Base-by-base conservation (phyloP, 2,329 filamentous ascomycete species). In the Claviceps sp. region DNA sequence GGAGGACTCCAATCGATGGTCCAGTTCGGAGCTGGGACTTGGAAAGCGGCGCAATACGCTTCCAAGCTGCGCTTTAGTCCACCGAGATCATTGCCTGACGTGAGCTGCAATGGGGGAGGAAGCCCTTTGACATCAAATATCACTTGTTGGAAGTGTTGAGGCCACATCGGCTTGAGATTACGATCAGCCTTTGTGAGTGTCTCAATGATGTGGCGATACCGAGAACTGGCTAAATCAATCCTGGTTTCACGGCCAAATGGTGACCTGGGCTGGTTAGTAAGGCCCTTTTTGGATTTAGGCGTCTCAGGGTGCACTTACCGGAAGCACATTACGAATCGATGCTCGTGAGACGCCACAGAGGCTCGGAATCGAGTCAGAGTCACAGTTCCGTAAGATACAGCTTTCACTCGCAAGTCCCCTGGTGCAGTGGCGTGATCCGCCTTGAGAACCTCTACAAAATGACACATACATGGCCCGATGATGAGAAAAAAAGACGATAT, bases 91-190 rank as follows among this genome's bases (percentile, higher is more conserved):
- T 78, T 77, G 8, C 75, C 74, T 7, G 75, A 72, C 0, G 77
- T 75, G 30, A 80, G 63, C 52, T 77, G 73, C 50, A 77, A 70
- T 6, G 75, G 73, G 11, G 75, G 71, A 7, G 74, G 70, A 14
- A 79, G 69, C 7, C 75, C 76, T 43, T 71, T 69, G 50, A 80
- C 70, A 48, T 72, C 70, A 56, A 80, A 79, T 4, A 78, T 71
- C 42, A 67, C 66, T 38, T 72, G 71, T 56, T 79, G 77, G 63
- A 77, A 72, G 40, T 75, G 67, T 50, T 77, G 72, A 9, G 77
- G 77, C 77, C 77, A 81, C 53, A 74, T 75, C 0, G 77, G 77
- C 59, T 79, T 79, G 45, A 81, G 62, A 51, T 72, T 75, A 40
- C 76, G 72, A 58, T 81, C 77, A 30, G 72, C 71, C 51, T 72